Evolutionary conservation across 768 basidiomycete genomes (phyloP), one percentile per base, ranked within the genome.

Genomic region (Saitozyma sp.): DNA sequence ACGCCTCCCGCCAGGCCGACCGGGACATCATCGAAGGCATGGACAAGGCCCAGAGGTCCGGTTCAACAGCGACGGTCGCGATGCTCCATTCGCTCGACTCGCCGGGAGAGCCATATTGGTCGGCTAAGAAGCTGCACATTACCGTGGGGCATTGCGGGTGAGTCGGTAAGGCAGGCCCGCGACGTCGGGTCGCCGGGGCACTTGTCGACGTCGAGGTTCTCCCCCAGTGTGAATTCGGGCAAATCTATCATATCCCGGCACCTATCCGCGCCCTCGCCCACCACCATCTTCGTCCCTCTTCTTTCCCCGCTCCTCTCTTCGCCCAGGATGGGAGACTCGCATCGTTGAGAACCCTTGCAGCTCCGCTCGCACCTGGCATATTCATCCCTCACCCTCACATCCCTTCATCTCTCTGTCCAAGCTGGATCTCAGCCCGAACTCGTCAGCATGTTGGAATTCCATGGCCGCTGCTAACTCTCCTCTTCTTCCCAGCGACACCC

Each of bases 131-230:
- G 65, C 77, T 97, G 17, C 86, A 88, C 3, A 81, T 98, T 59
- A 95, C 91, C 2, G 87, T 97, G 38, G 93, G 92, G 11, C 96
- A 99, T 78, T 89, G 90, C 70, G 95, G 93, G 92, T 92, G 65
- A 63, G 84, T 67, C 46, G 29, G 29, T 2, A 29, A 29, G 5
- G 29, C 29, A 29, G 29, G 29, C 29, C 29, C 29, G 29, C 29
- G 5, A 29, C 29, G 29, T 29, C 29, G 29, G 29, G 29, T 29
- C 29, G 29, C 29, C 29, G 29, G 29, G 29, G 29, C 29, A 29
- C 29, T 29, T 29, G 29, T 29, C 29, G 29, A 29, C 29, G 29
- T 29, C 29, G 2, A 29, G 29, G 29, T 29, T 29, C 29, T 29
- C 29, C 5, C 29, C 29, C 29, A 29, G 29, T 29, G 29, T 29